Base-by-base conservation (phyloP, 139 green algal genomes). In the Chlorella sp. region DNA sequence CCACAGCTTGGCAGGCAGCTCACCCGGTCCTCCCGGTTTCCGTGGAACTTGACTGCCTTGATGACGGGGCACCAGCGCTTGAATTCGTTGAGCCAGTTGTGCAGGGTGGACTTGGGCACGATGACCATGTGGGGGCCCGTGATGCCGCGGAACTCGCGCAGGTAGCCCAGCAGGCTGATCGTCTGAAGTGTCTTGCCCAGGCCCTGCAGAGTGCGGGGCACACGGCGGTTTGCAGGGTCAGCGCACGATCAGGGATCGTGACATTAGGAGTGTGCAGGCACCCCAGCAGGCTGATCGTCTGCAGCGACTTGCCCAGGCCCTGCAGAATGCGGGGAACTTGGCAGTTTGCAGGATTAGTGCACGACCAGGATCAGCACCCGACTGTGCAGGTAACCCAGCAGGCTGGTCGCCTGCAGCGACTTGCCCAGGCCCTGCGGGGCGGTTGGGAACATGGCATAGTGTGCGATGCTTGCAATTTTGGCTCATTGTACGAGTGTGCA, bases 71-170 rank as follows among this genome's bases (percentile, higher is more conserved):
- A 99, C 95, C 98, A 99, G n/a, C 96, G 92, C 37, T 90, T 90
- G 94, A 99, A 98, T 95, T 99, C 98, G 90, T 99, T 99, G 81
- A 99, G 97, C 98, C 98, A 99, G 95, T 99, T 99, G 93, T 97
- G 95, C 89, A 99, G 95, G 28, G 97, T 99, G 57, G 97, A 99
- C 94, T 99, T 99, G 86, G 98, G 98, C 88, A 98, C 97, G 86
- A 99, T 97, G 30, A 85, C 96, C 92, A 99, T 96, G 95, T 99
- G 98, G 9, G 98, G 98, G 22, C 98, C 98, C 18, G 92, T 96
- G 92, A 99, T 99, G 88, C 97, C 98, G 61, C 97, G 94, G 94
- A 97, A 99, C 95, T 99, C 98, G 71, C 96, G 92, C 89, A 99
- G 93, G 94, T 99, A 99, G 0, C 96, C 97, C 68, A 99, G 91